Conservation (phyloP, 2,329 filamentous ascomycete genomes). For the Colletotrichum chrysophilum region DNA sequence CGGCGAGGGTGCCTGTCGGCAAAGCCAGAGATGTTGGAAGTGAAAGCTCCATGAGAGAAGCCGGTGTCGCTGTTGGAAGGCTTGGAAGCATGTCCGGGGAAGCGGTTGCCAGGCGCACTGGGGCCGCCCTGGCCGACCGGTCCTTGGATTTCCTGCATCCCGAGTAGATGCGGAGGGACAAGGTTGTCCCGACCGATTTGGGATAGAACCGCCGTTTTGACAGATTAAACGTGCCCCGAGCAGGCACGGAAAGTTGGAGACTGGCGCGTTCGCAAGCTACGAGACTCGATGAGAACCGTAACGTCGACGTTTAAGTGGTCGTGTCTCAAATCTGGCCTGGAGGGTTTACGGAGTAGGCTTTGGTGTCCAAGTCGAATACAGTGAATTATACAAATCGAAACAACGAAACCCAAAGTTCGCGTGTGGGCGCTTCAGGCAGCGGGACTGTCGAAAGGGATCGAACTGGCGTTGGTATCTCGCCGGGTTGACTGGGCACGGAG, state of each 20-base stretch:
- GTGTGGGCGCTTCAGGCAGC: neutral
- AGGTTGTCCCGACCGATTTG: slow-evolving; percentile 81
- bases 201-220: slow-evolving; percentile 85
- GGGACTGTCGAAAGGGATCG: neutral
- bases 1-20: slow-evolving; percentile 86
- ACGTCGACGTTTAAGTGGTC: neutral
- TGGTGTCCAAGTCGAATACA: neutral
- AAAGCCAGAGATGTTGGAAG: slow-evolving; percentile 84
- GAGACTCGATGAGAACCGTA: slow-evolving; percentile 3
- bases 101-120: slow-evolving; percentile 63
- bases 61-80: slow-evolving; percentile 84
- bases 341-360: neutral
- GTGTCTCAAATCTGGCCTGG: neutral
- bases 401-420: neutral
- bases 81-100: slow-evolving; percentile 76
- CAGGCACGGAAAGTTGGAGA: slow-evolving; percentile 50
- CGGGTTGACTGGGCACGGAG: neutral
- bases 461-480: neutral
- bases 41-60: slow-evolving; percentile 92
- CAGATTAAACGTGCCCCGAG: slow-evolving; percentile 60
- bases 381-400: slow-evolving; percentile 10
- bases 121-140: slow-evolving; percentile 64
- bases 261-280: slow-evolving; percentile 25
- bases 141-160: slow-evolving; percentile 87
- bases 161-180: slow-evolving; percentile 85